Conservation (phyloP, 148 eudicot species). For the Heliamphora exappendiculata region DNA sequence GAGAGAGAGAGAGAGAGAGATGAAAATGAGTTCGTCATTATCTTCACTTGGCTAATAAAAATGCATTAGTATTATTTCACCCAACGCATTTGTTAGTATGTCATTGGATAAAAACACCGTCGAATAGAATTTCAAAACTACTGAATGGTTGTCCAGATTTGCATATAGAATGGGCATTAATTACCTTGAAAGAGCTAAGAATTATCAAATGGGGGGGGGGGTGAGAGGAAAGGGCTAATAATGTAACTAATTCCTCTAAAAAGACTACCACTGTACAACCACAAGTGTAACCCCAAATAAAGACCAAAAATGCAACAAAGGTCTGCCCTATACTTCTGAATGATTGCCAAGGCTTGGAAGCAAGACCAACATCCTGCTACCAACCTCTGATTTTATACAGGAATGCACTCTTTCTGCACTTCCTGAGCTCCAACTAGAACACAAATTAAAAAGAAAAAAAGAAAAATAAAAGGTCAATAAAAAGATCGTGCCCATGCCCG, state of each 20-base stretch:
- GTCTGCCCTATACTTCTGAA: conserved; percentile 2
- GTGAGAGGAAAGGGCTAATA: background rate
- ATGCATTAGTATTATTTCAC: no score
- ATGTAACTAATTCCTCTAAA: background rate
- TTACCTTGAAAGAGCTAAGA: background rate
- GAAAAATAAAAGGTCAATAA: no score
- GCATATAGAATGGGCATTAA: no score
- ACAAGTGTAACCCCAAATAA: background rate
- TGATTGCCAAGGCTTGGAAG: background rate
- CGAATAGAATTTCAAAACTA: no score
- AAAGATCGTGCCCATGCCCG: no score
- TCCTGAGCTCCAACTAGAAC: background rate
- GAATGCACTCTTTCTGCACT: background rate
- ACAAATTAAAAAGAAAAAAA: background rate
- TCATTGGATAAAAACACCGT: no score
- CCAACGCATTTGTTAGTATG: no score
- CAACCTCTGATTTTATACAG: background rate
- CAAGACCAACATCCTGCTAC: background rate
- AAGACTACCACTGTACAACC: background rate
- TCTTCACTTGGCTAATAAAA: no score
- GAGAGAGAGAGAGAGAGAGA: no score
- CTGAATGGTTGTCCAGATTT: no score
- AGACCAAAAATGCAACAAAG: background rate
- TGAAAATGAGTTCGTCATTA: no score
- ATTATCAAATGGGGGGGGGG: background rate